phyloP scores from a whole-genome alignment of 441 rosid species.

The Populus tomentosa region DNA sequence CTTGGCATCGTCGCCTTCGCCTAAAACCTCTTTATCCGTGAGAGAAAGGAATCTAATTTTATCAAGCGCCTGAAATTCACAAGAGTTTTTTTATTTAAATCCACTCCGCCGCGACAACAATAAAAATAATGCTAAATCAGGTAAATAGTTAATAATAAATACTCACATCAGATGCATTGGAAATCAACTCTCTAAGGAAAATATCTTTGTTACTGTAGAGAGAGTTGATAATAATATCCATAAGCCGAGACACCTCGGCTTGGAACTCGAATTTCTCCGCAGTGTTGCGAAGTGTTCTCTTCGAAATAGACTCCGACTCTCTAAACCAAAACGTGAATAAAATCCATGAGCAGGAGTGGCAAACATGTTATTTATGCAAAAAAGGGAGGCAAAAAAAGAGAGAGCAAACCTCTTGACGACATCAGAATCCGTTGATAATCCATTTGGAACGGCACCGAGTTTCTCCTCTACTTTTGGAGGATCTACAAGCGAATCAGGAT shows the following conservation, averaged over 20 bases:
- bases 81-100: not conserved
- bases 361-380: not conserved
- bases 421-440: slow-evolving; percentile 89
- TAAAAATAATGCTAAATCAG: not conserved
- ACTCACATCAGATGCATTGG: slow-evolving; percentile 95
- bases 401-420: slow-evolving; percentile 65
- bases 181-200: slow-evolving; percentile 92
- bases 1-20: slow-evolving; percentile 90
- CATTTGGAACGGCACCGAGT: slow-evolving; percentile 85
- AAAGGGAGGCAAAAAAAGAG: not conserved
- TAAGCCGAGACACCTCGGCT: slow-evolving; percentile 95
- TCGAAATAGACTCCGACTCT: slow-evolving; percentile 90
- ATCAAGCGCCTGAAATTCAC: slow-evolving; percentile 66
- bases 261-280: slow-evolving; percentile 97
- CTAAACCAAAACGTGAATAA: slow-evolving; percentile 26
- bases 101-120: not conserved
- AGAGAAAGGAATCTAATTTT: slow-evolving; percentile 91
- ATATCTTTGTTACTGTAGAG: slow-evolving; percentile 96
- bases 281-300: slow-evolving; percentile 65
- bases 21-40: slow-evolving; percentile 85
- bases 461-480: slow-evolving; percentile 93
- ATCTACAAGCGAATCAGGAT: slow-evolving; percentile 49
- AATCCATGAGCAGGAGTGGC: not conserved
- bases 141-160: not conserved
- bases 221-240: slow-evolving; percentile 96